Evolutionary conservation across 768 basidiomycete species (phyloP).

Genomic region (Leccinum pellstonianum): DNA sequence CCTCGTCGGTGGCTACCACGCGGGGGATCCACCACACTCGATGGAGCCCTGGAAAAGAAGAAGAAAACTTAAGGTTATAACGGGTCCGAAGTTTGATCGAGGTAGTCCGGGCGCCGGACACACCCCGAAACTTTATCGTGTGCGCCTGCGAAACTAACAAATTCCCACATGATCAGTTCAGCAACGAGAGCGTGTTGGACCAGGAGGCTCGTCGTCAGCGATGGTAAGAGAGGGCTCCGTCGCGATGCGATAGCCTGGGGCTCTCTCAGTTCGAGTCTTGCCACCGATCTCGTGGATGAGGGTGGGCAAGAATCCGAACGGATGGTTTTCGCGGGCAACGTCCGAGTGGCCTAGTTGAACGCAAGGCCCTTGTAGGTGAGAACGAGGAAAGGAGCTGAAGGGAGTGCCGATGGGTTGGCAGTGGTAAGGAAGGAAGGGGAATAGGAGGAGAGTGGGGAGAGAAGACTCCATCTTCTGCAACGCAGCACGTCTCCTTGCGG

Average conservation of each 20-base stretch:
- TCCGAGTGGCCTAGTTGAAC: constrained; percentile 32
- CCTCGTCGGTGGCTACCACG: constrained; percentile 24
- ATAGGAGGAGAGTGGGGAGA: background rate
- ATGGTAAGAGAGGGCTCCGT: constrained; percentile 24
- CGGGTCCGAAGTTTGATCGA: background rate
- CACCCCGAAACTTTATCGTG: too few species aligned
- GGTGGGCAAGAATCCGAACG: constrained; percentile 26
- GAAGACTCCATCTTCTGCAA: too few species aligned
- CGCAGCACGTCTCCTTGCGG: too few species aligned
- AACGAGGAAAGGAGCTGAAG: constrained; percentile 32
- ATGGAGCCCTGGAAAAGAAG: constrained; percentile 20
- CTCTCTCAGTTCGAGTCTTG: constrained; percentile 30
- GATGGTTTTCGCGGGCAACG: constrained; percentile 28
- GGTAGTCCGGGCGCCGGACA: background rate
- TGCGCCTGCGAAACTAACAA: too few species aligned
- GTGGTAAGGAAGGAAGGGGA: background rate
- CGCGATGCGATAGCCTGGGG: constrained; percentile 21
- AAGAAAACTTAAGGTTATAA: background rate
- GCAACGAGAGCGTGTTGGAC: too few species aligned
- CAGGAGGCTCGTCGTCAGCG: background rate
- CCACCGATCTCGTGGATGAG: constrained; percentile 20
- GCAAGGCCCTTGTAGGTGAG: constrained; percentile 28
- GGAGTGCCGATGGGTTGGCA: constrained; percentile 27
- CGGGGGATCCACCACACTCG: constrained; percentile 33
- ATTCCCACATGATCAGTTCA: too few species aligned